phyloP scores from a whole-genome alignment of 306 rosid genomes.

The Vigna reflexopilosa region DNA sequence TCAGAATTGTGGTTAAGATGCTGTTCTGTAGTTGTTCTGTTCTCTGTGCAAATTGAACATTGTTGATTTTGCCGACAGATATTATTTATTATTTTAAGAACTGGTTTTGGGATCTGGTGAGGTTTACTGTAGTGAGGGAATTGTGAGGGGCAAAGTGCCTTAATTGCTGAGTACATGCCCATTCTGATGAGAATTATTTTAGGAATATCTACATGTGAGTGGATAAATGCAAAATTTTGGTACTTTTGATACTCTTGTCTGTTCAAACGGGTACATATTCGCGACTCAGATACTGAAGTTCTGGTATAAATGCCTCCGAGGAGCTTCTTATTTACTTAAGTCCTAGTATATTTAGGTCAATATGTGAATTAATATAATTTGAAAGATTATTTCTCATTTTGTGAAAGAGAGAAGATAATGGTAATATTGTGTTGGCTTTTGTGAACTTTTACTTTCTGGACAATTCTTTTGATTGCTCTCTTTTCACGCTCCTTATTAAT shows the following conservation, averaged over 20 bases:
- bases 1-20: conserved; percentile 26
- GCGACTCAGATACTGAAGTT: background rate
- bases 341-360: background rate
- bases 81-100: background rate
- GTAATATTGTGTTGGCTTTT: background rate
- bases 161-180: background rate
- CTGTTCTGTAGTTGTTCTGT: conserved; percentile 7
- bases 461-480: background rate
- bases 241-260: background rate
- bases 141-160: conserved; percentile 4
- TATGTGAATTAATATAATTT: background rate
- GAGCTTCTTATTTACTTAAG: background rate
- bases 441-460: background rate
- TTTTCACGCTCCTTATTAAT: conserved; percentile 10
- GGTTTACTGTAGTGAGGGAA: conserved; percentile 3
- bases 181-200: background rate
- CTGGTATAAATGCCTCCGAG: background rate
- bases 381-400: background rate
- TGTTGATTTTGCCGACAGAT: background rate
- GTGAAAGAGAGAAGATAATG: background rate
- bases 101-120: conserved; percentile 20
- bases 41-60: conserved; percentile 6
- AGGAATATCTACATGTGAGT: background rate
- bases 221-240: conserved; percentile 17
- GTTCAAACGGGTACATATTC: background rate